Percentiles rank a stretch among this genome's conserved stretches.
These are phyloP conservation scores for Colletotrichum higginsianum DNA, from an alignment of 2,329 filamentous ascomycete genomes.

Conservation along the genomic window DNA sequence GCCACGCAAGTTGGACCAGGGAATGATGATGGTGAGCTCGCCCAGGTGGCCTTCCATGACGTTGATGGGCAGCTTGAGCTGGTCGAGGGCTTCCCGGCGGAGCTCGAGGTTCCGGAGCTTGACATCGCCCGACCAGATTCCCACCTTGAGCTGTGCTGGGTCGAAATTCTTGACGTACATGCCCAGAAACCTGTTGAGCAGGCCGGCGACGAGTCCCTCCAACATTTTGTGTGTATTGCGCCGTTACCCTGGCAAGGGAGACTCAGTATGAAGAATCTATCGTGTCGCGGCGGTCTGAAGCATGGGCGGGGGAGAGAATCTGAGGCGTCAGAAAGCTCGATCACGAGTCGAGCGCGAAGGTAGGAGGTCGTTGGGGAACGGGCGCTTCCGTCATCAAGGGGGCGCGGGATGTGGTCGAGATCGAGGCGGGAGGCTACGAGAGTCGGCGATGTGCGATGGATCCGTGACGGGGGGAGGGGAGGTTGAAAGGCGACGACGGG, in stretches of 20 bases:
- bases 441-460: too few species aligned
- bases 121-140: conserved; percentile 99
- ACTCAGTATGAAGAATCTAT: conserved; percentile 26
- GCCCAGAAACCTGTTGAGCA: conserved; percentile 99
- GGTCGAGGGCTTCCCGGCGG: conserved; percentile 94
- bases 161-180: conserved; percentile 99
- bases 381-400: conserved; percentile 23
- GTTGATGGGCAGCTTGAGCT: conserved; percentile 96
- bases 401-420: conserved; percentile 11
- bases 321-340: conserved; percentile 15
- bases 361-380: not conserved
- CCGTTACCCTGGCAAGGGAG: conserved; percentile 77
- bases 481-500: conserved; percentile 1
- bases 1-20: conserved; percentile 96
- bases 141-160: conserved; percentile 96
- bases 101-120: conserved; percentile 94
- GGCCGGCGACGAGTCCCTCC: conserved; percentile 94
- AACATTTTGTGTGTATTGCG: conserved; percentile 81
- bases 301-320: conserved; percentile 25
- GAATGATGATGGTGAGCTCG: conserved; percentile 91
- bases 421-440: not conserved
- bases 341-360: conserved; percentile 5
- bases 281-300: conserved; percentile 12
- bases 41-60: conserved; percentile 96
- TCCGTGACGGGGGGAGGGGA: not conserved